A percentile compares a stretch with the other conserved stretches of the same genome.
Conservation (phyloP, 495 filamentous ascomycete genomes). For the Trichoderma gamsii region DNA sequence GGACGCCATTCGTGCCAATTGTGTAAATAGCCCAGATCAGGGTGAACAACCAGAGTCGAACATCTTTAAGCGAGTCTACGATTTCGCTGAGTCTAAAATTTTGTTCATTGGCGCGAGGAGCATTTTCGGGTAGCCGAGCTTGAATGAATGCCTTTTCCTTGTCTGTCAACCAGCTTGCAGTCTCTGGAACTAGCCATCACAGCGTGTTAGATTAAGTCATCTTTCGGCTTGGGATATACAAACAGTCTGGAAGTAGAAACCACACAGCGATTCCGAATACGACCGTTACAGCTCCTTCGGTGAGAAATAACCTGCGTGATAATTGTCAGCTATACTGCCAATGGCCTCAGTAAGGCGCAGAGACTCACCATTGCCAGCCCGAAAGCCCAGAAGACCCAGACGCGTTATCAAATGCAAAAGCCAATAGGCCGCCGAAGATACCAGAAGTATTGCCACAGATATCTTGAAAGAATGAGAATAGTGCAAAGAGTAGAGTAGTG, state of each 20-base stretch:
- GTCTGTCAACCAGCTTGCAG: constrained; percentile 35
- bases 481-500: neutral
- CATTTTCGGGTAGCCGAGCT: constrained; percentile 35
- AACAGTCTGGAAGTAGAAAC: constrained; percentile 37
- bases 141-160: constrained; percentile 39
- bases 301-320: constrained; percentile 27
- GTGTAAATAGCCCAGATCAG: constrained; percentile 29
- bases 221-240: constrained; percentile 11
- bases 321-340: neutral
- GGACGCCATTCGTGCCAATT: constrained; percentile 38
- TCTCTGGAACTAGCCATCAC: constrained; percentile 31
- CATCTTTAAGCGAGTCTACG: constrained; percentile 30
- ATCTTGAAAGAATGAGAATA: constrained; percentile 19
- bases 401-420: constrained; percentile 34
- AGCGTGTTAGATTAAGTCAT: constrained; percentile 2
- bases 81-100: constrained; percentile 35
- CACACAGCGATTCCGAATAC: constrained; percentile 29
- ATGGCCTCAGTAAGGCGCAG: neutral
- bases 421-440: constrained; percentile 37
- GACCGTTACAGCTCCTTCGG: constrained; percentile 36
- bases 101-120: constrained; percentile 33
- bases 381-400: constrained; percentile 31
- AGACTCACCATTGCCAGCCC: constrained; percentile 34
- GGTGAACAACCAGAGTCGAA: constrained; percentile 32
- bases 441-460: constrained; percentile 30